phyloP scores from a whole-genome alignment of 495 filamentous ascomycete species.

The Beverwykella pulmonaria region DNA sequence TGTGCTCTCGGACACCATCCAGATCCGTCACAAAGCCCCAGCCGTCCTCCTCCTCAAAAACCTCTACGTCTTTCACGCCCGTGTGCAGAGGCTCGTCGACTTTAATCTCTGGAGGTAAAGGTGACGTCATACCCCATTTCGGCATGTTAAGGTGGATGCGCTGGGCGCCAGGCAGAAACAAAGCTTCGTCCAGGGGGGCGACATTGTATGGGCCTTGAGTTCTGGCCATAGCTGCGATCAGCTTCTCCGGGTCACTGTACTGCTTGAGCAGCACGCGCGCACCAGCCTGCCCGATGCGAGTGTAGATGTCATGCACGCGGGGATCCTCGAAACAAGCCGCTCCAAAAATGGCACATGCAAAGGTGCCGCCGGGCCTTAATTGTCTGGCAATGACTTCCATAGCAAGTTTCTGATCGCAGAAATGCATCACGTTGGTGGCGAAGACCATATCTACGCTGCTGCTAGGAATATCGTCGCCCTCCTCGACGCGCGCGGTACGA shows the following conservation, averaged over 20 bases:
- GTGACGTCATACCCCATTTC: constrained; percentile 8
- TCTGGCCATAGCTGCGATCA: constrained; percentile 5
- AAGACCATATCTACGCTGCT: constrained; percentile 37
- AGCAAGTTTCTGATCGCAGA: constrained; percentile 21
- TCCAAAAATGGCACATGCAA: constrained; percentile 28
- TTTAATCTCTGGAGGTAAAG: background rate
- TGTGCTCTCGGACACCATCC: too few relatives aligned
- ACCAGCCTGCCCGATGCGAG: background rate
- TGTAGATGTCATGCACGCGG: background rate
- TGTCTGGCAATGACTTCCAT: constrained; percentile 28
- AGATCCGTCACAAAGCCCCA: too few relatives aligned
- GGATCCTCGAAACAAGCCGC: constrained; percentile 26
- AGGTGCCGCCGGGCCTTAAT: constrained; percentile 35
- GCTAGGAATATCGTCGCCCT: constrained; percentile 22
- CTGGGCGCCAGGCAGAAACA: constrained; percentile 26
- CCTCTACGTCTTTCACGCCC: too few relatives aligned
- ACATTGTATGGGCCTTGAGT: constrained; percentile 26
- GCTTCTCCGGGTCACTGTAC: background rate
- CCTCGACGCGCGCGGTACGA: constrained; percentile 29
- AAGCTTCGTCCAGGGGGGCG: constrained; percentile 21
- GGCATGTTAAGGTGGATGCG: constrained; percentile 31
- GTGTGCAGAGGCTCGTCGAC: too few relatives aligned
- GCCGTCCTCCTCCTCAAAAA: too few relatives aligned
- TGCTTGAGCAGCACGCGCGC: background rate
- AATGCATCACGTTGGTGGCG: constrained; percentile 36